These are phyloP conservation scores for Kwoniella sp. DNA, from an alignment of 768 basidiomycete genomes.

Conservation along the genomic window DNA sequence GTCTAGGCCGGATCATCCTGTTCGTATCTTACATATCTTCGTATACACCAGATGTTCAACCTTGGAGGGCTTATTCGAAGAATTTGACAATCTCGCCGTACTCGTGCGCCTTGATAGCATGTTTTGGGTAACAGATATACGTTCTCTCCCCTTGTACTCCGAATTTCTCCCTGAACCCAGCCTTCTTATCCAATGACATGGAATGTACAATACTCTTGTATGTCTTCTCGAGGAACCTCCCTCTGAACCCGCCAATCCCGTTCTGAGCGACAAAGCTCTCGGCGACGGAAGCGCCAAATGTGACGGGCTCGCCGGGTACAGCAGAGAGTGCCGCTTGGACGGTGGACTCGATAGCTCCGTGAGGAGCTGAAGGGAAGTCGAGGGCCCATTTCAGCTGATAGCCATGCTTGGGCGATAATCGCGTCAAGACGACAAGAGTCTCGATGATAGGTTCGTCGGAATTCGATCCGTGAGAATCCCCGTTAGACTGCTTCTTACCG, in stretches of 20 bases:
- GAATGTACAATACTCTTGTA: conserved; percentile 57
- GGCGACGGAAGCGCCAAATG: conserved; percentile 58
- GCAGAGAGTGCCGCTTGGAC: conserved; percentile 61
- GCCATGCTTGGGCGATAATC: conserved; percentile 58
- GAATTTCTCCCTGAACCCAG: conserved; percentile 58
- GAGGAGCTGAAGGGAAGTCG: conserved; percentile 63
- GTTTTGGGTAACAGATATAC: conserved; percentile 40
- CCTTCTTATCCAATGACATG: conserved; percentile 56
- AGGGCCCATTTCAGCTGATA: conserved; percentile 65
- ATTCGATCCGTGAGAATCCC: not conserved
- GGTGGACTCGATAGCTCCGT: conserved; percentile 63
- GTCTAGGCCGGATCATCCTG: not conserved
- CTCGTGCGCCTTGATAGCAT: conserved; percentile 26
- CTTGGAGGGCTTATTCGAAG: conserved; percentile 19
- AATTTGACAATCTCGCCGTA: conserved; percentile 31
- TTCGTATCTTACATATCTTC: too few relatives aligned
- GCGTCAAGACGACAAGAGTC: conserved; percentile 62
- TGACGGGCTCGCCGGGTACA: conserved; percentile 57
- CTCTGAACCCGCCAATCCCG: conserved; percentile 54
- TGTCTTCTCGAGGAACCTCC: conserved; percentile 57
- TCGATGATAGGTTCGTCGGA: conserved; percentile 57
- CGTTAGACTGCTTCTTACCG: not conserved
- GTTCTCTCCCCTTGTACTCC: conserved; percentile 34
- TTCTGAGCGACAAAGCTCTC: conserved; percentile 51
- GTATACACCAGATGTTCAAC: too few relatives aligned